Evolutionary conservation across 73 alveolate genomes (phyloP).

Genomic region (Paraurostyla sp.): DNA sequence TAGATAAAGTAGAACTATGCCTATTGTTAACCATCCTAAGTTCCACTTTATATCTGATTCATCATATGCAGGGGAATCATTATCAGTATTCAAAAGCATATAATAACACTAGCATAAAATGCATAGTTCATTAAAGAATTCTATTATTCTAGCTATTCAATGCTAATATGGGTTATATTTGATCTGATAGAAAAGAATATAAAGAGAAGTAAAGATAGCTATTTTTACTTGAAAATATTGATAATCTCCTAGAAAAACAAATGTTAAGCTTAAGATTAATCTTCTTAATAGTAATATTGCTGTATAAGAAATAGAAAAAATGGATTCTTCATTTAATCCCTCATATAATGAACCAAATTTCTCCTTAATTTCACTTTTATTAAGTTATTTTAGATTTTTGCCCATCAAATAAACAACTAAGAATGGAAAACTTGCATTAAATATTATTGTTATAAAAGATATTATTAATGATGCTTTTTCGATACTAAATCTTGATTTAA

Average conservation of each 20-base stretch:
- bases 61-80: neutral
- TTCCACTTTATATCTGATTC: neutral
- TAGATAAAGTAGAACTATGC: too few relatives aligned
- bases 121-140: neutral
- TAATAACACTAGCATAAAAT: neutral
- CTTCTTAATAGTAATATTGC: too few relatives aligned
- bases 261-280: too few relatives aligned
- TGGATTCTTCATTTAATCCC: neutral
- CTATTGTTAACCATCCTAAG: neutral
- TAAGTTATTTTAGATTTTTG: too few relatives aligned
- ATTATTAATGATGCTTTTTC: too few relatives aligned
- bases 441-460: too few relatives aligned
- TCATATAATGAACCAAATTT: neutral
- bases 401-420: too few relatives aligned
- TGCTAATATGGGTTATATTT: neutral
- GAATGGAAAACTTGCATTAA: too few relatives aligned
- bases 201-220: neutral
- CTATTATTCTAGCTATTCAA: neutral
- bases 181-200: neutral
- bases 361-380: neutral
- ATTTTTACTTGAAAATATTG: neutral
- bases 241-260: neutral
- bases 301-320: too few relatives aligned
- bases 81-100: slow-evolving; percentile 18
- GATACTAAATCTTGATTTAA: too few relatives aligned